Base-by-base conservation (phyloP, 2,329 filamentous ascomycete species). In the Grosmannia penicillata region DNA sequence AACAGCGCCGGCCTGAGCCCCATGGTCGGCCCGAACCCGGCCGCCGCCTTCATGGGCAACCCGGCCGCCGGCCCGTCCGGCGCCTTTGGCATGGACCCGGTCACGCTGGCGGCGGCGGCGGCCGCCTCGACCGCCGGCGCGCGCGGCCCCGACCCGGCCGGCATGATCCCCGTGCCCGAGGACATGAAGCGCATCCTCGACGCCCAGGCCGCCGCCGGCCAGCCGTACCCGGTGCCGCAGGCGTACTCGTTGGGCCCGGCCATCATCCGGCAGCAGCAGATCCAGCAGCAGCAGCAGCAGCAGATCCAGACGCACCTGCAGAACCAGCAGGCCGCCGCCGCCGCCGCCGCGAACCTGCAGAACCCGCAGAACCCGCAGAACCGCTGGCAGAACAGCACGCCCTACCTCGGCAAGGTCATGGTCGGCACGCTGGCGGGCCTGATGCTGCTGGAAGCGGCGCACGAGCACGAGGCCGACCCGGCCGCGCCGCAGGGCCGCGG, bases 341-440 rank as follows among this genome's bases (percentile, higher is more conserved):
- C 67, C 68, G 43, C 62, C 64, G 23, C 61, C 62, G 36, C 34
- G n/a, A n/a, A 33, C 18, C 37, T 33, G 30, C 37, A 33, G 34
- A 22, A 15, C 7, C 36, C 31, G 18, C 65, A 68, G 31, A n/a
- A n/a, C n/a, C n/a, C n/a, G n/a, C 70, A 70, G 45, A 60, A 63
- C 42, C 61, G 60, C 39, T 78, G 73, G 72, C 64, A 63, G 37
- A 66, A 64, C 43, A 57, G 62, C 6, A 63, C 58, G 11, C 70
- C 69, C 1, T 78, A 75, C 44, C 68, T 72, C 41, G 73, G 72
- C 37, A 93, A 93, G 60, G 68, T 95, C 47, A 91, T 95, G 83
- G 77, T 95, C 6, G 89, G 89, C 30, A 89, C 87, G 15, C 70
- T 96, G 42, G 89, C 87, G 19, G 86, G 85, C 13, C 65, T 96